Base-by-base conservation (phyloP, 306 rosid genomes). In the Fragaria iinumae region DNA sequence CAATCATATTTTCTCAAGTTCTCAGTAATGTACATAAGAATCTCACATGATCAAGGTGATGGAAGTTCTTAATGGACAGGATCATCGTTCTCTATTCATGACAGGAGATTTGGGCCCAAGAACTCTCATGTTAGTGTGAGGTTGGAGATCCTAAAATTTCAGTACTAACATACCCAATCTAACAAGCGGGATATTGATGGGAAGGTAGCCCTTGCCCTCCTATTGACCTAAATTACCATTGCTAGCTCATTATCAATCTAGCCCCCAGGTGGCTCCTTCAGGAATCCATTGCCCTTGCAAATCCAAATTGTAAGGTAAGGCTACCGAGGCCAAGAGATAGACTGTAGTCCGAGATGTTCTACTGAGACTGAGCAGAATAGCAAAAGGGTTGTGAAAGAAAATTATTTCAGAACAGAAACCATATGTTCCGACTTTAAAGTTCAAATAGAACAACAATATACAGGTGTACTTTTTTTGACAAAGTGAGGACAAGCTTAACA, bases 1-100 rank as follows among this genome's bases (percentile, higher is more conserved):
- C 96, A 84, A 52, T 53, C 59, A 20, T 21, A 53, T 2, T 85
- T 48, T 12, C 53, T 48, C 16, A 3, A 13, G 53, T 48, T 48
- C 17, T 48, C 16, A 14, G 18, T 14, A 12, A 45, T 47, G 50
- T 12, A 11, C 49, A 44, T 44, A 0, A 44, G 47, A 44, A 44
- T 44, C 47, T 44, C 47, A 11, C 50, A 47, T 47, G 49, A 10
- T 45, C 49, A 45, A 45, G 49, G 52, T 47, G 52, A 47, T 12
- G 14, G 17, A 50, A 16, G 2, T 50, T 50, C n/a, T 50, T 50
- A 50, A 53, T 20, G 11, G 59, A 20, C 25, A 55, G 27, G 12
- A 56, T 56, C 32, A 21, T 56, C 32, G 1, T 21, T 56, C 32
- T 56, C 11, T 56, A 56, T 21, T 56, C 32, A 56, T 56, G 32